phyloP scores from a whole-genome alignment of 495 filamentous ascomycete species.

The Filosporella fistucella region DNA sequence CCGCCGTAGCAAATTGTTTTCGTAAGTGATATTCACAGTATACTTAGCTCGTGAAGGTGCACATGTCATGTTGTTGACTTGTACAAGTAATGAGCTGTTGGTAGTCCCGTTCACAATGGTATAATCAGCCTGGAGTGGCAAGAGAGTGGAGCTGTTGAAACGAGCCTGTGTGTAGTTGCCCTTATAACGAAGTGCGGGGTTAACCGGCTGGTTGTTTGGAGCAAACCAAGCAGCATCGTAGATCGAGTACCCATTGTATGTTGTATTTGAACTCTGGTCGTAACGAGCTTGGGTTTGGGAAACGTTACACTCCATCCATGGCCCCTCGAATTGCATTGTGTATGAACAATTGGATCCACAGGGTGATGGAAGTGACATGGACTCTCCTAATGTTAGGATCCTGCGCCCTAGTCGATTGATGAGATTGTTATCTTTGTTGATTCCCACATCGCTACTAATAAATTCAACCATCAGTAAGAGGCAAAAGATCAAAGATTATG shows the following conservation, averaged over 20 bases:
- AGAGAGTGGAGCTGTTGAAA: constrained; percentile 11
- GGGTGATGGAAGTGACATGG: no score
- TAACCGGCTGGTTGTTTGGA: no score
- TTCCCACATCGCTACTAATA: no score
- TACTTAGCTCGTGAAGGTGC: constrained; percentile 7
- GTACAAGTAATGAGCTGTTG: background rate
- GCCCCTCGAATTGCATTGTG: background rate
- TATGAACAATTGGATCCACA: background rate
- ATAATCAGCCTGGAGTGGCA: constrained; percentile 2
- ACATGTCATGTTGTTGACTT: constrained; percentile 2
- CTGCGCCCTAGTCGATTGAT: background rate
- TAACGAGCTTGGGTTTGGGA: no score
- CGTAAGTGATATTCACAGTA: constrained; percentile 9
- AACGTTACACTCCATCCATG: background rate
- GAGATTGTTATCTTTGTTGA: constrained; percentile 2
- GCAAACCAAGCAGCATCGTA: constrained; percentile 3
- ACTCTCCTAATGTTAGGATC: constrained; percentile 9
- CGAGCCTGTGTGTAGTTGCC: constrained; percentile 6
- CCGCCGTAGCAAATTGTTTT: constrained; percentile 12
- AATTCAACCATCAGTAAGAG: no score
- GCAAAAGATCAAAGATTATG: no score
- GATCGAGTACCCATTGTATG: no score
- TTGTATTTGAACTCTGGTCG: no score
- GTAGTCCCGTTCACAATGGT: background rate
- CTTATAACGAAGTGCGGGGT: constrained; percentile 3